Evolutionary conservation across 495 filamentous ascomycete species (phyloP).

Genomic region (Jackrogersella multiformis): DNA sequence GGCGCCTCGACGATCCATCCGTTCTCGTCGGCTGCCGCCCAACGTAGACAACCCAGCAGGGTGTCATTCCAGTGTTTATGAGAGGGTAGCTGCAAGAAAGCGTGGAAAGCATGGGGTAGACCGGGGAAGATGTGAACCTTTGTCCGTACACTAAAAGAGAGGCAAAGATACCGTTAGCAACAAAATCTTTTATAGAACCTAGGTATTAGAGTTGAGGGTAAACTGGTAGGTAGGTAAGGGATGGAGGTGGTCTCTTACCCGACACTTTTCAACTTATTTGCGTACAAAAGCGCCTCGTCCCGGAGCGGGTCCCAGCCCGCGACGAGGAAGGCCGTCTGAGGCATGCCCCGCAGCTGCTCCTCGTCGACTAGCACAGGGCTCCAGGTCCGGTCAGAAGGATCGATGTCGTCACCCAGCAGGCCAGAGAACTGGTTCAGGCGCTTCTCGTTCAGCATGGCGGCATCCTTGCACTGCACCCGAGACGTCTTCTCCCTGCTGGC

Average conservation of each 20-base stretch:
- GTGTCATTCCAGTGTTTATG: constrained; percentile 38
- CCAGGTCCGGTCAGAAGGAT: constrained; percentile 45
- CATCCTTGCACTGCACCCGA: constrained; percentile 51
- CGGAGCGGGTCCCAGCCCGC: constrained; percentile 58
- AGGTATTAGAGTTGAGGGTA: background rate
- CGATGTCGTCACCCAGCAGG: constrained; percentile 42
- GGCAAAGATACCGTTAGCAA: background rate
- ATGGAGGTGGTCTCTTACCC: constrained; percentile 53
- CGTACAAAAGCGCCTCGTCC: constrained; percentile 58
- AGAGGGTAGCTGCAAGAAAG: constrained; percentile 32
- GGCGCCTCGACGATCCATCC: constrained; percentile 36
- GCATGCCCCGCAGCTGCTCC: constrained; percentile 53
- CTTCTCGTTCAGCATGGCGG: constrained; percentile 49
- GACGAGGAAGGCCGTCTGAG: constrained; percentile 57
- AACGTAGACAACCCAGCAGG: constrained; percentile 35
- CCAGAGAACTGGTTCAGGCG: constrained; percentile 48
- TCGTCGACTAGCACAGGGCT: constrained; percentile 54
- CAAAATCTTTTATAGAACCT: background rate
- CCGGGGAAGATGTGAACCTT: constrained; percentile 46
- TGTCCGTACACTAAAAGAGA: constrained; percentile 34
- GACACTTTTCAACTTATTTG: constrained; percentile 54
- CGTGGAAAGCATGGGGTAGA: constrained; percentile 41
- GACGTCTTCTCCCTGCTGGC: constrained; percentile 50
- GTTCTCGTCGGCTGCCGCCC: constrained; percentile 30
- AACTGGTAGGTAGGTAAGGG: no score